Base-by-base conservation (phyloP, 2,329 filamentous ascomycete genomes). In the Fusarium subtropicale region DNA sequence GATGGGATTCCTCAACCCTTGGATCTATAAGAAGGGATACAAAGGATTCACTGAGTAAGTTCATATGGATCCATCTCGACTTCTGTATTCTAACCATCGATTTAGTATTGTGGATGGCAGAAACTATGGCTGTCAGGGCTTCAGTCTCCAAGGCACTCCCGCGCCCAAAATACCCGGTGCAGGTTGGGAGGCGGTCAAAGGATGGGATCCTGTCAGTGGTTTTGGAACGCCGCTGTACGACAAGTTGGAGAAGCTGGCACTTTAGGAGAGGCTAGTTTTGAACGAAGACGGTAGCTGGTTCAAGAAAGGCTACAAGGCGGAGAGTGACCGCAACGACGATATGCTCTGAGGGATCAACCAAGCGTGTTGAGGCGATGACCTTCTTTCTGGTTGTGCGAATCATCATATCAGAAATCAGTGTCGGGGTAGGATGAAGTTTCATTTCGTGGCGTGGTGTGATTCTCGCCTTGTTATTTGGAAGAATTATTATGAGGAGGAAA, bases 1-100 rank as follows among this genome's bases (percentile, higher is more conserved):
- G 0, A 77, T 90, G 71, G 88, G 88, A 2, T 90, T 89, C 72
- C 76, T 90, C 28, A 90, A 90, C 75, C 87, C 88, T 2, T 88
- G 86, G 84, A 77, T 90, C 18, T 90, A 90, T 69, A 73, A 75
- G 11, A 60, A 72, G 26, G 78, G 76, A 2, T 48, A 66, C 7
- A 34, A 55, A 12, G 79, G 65, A 5, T 79, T 82, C 22, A 80
- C 75, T 7, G 80, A 82, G 74, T 80, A 75, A 41, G 78, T 72
- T 31, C 4, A n/a, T 20, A 5, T 0, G 2, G n/a, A 18, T 26
- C 12, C 7, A 8, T 9, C 20, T 8, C 5, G 3, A 3, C 7
- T 13, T 39, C 30, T 26, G 20, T 2, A 39, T 22, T 10, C 13
- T 20, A 18, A 42, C 41, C 3, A 15, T 26, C 6, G 22, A 12